Evolutionary conservation across 2,329 filamentous ascomycete species (phyloP).

Genomic region (Xylariaceae sp.): DNA sequence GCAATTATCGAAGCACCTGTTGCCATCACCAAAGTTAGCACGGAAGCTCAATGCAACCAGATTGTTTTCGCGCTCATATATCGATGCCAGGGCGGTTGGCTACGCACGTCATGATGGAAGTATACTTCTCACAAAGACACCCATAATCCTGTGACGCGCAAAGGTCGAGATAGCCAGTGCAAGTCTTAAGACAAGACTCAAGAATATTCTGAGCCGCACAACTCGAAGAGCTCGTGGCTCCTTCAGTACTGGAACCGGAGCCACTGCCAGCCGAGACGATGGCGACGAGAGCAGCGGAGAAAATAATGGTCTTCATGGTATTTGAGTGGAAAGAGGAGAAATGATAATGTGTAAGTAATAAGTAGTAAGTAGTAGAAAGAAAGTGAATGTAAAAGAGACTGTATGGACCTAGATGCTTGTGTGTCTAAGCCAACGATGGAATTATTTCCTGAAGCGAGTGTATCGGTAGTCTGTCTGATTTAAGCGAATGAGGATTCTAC

Average conservation of each 20-base stretch:
- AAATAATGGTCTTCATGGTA: conserved; percentile 22
- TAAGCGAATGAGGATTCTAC: no score
- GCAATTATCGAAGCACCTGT: conserved; percentile 26
- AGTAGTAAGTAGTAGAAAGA: not conserved
- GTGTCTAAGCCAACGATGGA: no score
- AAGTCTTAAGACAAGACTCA: conserved; percentile 35
- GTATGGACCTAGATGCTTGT: no score
- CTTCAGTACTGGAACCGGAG: not conserved
- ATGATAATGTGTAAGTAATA: not conserved
- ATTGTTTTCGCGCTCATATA: not conserved
- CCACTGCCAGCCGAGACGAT: conserved; percentile 11
- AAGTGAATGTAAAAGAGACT: no score
- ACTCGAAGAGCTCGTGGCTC: conserved; percentile 6
- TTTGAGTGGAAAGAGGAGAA: not conserved
- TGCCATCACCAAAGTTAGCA: not conserved
- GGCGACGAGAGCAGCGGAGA: conserved; percentile 25
- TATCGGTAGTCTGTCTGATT: no score
- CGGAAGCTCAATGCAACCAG: not conserved
- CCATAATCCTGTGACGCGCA: conserved; percentile 33
- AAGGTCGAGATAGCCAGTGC: conserved; percentile 30
- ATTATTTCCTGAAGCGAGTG: no score
- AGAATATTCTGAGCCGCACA: conserved; percentile 37
- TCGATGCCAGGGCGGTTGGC: conserved; percentile 1
- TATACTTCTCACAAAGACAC: conserved; percentile 56
- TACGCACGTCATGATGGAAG: conserved; percentile 46